phyloP scores from a whole-genome alignment of 1,284 basidiomycete species.

The Pulchroboletus neoregius region DNA sequence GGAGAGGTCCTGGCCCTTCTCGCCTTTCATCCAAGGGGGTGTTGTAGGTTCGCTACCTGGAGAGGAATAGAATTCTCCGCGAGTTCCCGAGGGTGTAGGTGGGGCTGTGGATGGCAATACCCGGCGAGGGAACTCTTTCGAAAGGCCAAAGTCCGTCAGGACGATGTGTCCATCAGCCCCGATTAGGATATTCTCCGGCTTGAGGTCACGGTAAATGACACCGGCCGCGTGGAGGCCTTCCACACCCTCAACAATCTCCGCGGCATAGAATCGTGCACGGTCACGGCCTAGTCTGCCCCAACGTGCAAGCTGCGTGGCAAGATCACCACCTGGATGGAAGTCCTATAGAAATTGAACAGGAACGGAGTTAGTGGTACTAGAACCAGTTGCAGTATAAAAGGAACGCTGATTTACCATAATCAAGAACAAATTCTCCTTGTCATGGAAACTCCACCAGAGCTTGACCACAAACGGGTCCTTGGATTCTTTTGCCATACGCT shows the following conservation, averaged over 20 bases:
- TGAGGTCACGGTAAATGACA: conserved; percentile 86
- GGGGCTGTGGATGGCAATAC: conserved; percentile 45
- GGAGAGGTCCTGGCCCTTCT: conserved; percentile 45
- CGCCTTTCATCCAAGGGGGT: conserved; percentile 71
- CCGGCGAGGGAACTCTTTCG: conserved; percentile 76
- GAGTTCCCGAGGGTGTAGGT: conserved; percentile 51
- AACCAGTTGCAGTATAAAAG: conserved; percentile 21
- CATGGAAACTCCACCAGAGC: conserved; percentile 94
- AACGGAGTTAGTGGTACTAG: conserved; percentile 9
- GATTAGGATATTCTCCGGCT: conserved; percentile 94
- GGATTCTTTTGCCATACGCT: conserved; percentile 78
- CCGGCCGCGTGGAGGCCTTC: conserved; percentile 86
- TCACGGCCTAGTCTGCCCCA: conserved; percentile 92
- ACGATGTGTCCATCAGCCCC: conserved; percentile 92
- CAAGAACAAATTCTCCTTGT: conserved; percentile 90
- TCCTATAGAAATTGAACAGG: conserved; percentile 50
- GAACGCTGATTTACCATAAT: conserved; percentile 59
- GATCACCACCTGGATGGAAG: conserved; percentile 94
- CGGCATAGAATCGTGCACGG: conserved; percentile 91
- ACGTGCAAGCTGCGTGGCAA: conserved; percentile 92
- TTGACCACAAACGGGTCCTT: conserved; percentile 91
- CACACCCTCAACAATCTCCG: conserved; percentile 93
- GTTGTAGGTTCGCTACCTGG: conserved; percentile 46
- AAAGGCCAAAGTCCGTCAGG: conserved; percentile 92
- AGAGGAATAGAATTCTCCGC: conserved; percentile 46